phyloP scores from a whole-genome alignment of 352 stramenopile species.

The Phytophthora cryptogea region DNA sequence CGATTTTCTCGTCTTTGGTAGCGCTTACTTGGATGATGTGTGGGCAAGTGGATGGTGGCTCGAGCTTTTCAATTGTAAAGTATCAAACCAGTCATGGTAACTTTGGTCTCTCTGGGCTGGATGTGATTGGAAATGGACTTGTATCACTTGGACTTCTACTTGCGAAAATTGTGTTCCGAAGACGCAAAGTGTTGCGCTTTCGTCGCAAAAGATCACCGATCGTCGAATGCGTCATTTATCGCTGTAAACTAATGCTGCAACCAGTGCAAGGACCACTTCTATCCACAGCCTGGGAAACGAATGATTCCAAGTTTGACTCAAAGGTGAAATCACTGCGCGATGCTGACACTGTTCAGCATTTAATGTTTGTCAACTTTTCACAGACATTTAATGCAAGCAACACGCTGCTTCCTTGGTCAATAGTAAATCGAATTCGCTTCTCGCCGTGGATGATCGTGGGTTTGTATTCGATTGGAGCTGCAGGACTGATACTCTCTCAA shows the following conservation, averaged over 20 bases:
- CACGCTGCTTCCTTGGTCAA: conserved; percentile 14
- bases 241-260: conserved; percentile 20
- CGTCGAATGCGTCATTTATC: conserved; percentile 36
- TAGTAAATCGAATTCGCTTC: background rate
- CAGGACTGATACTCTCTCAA: conserved; percentile 17
- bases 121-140: conserved; percentile 36
- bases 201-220: conserved; percentile 3
- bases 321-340: conserved; percentile 6
- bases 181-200: conserved; percentile 13
- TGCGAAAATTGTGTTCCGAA: conserved; percentile 34
- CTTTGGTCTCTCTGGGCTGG: conserved; percentile 23
- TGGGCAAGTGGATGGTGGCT: conserved; percentile 17
- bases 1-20: conserved; percentile 14
- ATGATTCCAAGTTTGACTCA: conserved; percentile 3
- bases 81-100: conserved; percentile 16
- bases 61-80: conserved; percentile 21
- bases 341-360: conserved; percentile 26
- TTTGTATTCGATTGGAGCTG: conserved; percentile 7
- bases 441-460: background rate
- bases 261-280: background rate
- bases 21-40: conserved; percentile 23
- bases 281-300: background rate
- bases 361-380: conserved; percentile 26
- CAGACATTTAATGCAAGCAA: conserved; percentile 11
- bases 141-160: conserved; percentile 31